Evolutionary conservation across 306 rosid species (phyloP).

Genomic region (Vigna unguiculata): DNA sequence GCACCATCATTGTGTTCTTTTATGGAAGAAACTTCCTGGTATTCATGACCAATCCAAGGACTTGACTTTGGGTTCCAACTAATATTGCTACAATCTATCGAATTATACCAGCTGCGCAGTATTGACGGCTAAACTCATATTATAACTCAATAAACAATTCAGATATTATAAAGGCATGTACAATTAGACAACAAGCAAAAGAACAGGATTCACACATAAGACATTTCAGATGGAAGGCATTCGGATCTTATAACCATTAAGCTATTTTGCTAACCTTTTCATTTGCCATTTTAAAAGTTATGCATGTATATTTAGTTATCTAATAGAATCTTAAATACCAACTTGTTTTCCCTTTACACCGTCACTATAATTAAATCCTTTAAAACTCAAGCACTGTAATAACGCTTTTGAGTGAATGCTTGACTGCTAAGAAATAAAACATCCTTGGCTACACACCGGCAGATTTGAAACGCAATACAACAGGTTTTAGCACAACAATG

Average conservation of each 20-base stretch:
- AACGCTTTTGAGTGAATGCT: conserved; percentile 8
- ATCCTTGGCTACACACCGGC: not conserved
- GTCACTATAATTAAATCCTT: not conserved
- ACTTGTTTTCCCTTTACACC: conserved; percentile 1
- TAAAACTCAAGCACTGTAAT: not conserved
- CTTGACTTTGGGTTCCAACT: conserved; percentile 49
- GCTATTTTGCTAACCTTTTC: not conserved
- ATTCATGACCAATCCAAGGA: conserved; percentile 69
- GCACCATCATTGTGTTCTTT: conserved; percentile 50
- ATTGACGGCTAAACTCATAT: conserved; percentile 26
- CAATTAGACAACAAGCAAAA: no score
- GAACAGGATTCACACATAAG: not conserved
- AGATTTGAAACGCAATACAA: not conserved
- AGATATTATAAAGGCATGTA: not conserved
- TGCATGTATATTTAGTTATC: not conserved
- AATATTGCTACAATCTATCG: conserved; percentile 45
- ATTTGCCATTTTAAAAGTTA: not conserved
- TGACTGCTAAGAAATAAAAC: conserved; percentile 15
- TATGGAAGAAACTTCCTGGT: conserved; percentile 67
- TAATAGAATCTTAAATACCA: not conserved
- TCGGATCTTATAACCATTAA: not conserved
- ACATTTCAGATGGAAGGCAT: conserved; percentile 33
- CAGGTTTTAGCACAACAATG: not conserved
- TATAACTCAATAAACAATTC: conserved; percentile 8
- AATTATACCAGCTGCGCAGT: conserved; percentile 56